These are phyloP conservation scores for Atractiella rhizophila DNA, from an alignment of 768 basidiomycete species.

Conservation along the genomic window DNA sequence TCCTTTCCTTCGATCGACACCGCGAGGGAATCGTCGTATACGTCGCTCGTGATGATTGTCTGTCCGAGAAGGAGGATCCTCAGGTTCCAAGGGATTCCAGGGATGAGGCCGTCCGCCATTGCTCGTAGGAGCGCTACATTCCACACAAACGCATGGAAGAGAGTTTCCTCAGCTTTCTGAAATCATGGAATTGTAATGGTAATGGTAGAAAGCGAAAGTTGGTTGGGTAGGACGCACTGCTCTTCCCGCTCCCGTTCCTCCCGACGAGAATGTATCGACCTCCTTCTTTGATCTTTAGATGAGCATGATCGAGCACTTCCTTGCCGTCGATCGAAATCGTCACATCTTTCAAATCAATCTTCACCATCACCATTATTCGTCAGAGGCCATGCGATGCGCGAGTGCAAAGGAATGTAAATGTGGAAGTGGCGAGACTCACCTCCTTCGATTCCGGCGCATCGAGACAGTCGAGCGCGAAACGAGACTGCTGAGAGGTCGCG, in stretches of 20 bases:
- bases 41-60: no score
- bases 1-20: slow-evolving; percentile 8
- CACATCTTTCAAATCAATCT: slow-evolving; percentile 34
- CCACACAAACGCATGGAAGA: slow-evolving; percentile 27
- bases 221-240: slow-evolving; percentile 22
- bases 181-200: slow-evolving; percentile 10
- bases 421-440: no score
- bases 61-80: not conserved
- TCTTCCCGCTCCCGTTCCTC: slow-evolving; percentile 34
- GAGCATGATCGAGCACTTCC: slow-evolving; percentile 29
- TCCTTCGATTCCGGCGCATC: no score
- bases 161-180: slow-evolving; percentile 15
- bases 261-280: slow-evolving; percentile 27
- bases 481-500: no score
- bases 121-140: slow-evolving; percentile 1
- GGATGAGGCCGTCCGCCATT: slow-evolving; percentile 1
- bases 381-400: no score
- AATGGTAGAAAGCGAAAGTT: slow-evolving; percentile 18
- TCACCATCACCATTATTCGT: no score
- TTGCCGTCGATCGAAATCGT: slow-evolving; percentile 29
- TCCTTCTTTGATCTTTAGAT: slow-evolving; percentile 29
- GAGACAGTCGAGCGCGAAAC: no score
- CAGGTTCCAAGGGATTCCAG: not conserved
- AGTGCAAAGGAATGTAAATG: no score
- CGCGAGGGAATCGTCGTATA: slow-evolving; percentile 4